Evolutionary conservation across 208 protist genomes (phyloP).

Genomic region (Leishmania guyanensis): DNA sequence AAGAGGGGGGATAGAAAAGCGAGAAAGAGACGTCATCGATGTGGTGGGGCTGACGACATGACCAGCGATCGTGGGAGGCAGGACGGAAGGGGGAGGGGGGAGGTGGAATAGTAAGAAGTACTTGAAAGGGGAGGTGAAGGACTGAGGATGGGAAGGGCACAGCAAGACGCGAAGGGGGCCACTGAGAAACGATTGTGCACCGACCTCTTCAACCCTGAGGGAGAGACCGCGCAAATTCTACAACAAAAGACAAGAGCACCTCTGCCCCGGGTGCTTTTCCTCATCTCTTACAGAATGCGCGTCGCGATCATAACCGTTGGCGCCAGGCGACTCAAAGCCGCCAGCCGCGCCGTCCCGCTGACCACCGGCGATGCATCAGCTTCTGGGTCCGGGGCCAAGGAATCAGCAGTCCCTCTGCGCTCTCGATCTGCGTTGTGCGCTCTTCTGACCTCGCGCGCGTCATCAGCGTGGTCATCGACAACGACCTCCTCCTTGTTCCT

Average conservation of each 20-base stretch:
- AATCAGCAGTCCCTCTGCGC: background rate
- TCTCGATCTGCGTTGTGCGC: slow-evolving; percentile 2
- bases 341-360: background rate
- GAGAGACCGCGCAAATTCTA: background rate
- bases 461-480: background rate
- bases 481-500: background rate
- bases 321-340: slow-evolving; percentile 11
- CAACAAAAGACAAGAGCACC: background rate
- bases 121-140: background rate
- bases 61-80: background rate
- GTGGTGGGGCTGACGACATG: background rate
- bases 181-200: background rate
- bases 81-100: too few relatives aligned
- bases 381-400: background rate
- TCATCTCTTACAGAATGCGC: slow-evolving; percentile 38
- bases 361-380: background rate
- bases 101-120: background rate
- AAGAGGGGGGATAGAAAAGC: background rate
- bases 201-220: background rate
- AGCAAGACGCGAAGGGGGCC: background rate
- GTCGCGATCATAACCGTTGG: slow-evolving; percentile 52
- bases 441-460: background rate
- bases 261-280: background rate
- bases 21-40: background rate
- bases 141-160: background rate